Conservation (phyloP, 2,329 filamentous ascomycete species). For the Pseudogymnoascus sp. region DNA sequence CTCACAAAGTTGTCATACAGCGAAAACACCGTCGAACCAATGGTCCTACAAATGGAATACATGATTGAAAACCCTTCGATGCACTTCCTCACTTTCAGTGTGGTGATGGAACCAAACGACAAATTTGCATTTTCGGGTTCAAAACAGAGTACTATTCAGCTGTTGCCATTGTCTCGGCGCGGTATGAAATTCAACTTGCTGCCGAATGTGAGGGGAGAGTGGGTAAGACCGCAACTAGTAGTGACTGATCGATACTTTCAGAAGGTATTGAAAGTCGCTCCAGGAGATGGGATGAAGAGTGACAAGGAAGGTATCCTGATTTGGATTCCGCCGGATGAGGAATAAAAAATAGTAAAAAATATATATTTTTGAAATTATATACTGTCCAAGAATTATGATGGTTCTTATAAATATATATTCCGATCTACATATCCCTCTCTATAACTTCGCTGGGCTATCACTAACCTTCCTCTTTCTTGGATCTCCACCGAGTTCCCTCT, state of each 20-base stretch:
- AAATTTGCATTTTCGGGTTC: slow-evolving; percentile 88
- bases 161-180: slow-evolving; percentile 74
- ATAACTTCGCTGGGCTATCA: neutral
- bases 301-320: slow-evolving; percentile 58
- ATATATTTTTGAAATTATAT: slow-evolving; percentile 9
- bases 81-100: slow-evolving; percentile 88
- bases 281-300: slow-evolving; percentile 63
- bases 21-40: slow-evolving; percentile 21
- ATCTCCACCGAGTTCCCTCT: slow-evolving; percentile 26
- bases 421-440: neutral
- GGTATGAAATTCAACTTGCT: slow-evolving; percentile 68
- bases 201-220: slow-evolving; percentile 57
- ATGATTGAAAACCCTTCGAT: slow-evolving; percentile 89
- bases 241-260: slow-evolving; percentile 91
- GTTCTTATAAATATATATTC: slow-evolving; percentile 1
- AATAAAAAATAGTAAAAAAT: slow-evolving; percentile 12
- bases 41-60: slow-evolving; percentile 45
- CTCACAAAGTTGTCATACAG: slow-evolving; percentile 47
- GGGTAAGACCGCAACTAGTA: slow-evolving; percentile 65
- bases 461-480: slow-evolving; percentile 15
- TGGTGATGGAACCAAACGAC: slow-evolving; percentile 87
- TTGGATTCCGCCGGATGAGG: slow-evolving; percentile 47
- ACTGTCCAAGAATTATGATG: slow-evolving; percentile 9
- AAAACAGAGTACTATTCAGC: slow-evolving; percentile 71
- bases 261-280: slow-evolving; percentile 74